phyloP scores from a whole-genome alignment of 2,329 filamentous ascomycete species.

The Huntiella omanensis region DNA sequence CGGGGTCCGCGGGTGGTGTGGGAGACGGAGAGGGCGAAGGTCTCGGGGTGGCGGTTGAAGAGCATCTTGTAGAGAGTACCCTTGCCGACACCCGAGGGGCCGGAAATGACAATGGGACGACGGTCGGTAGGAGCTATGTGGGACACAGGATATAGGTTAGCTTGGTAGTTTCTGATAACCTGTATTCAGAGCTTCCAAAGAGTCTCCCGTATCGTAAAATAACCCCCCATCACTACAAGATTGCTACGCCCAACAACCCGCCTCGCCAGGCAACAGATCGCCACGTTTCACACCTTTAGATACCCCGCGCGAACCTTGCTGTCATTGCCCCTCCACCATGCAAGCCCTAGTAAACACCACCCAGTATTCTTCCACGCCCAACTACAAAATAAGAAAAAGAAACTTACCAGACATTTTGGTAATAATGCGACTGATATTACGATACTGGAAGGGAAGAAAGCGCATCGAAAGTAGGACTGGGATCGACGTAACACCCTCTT shows the following conservation, averaged over 20 bases:
- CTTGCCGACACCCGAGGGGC: slow-evolving; percentile 65
- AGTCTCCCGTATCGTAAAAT: too few species aligned
- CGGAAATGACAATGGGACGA: slow-evolving; percentile 58
- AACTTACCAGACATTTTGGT: slow-evolving; percentile 9
- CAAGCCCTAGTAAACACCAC: too few species aligned
- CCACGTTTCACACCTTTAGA: too few species aligned
- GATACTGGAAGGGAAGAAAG: slow-evolving; percentile 4
- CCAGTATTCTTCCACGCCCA: not conserved
- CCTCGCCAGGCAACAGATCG: too few species aligned
- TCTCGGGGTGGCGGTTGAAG: slow-evolving; percentile 35
- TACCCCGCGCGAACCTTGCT: too few species aligned
- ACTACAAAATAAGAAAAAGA: not conserved
- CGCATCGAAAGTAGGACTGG: slow-evolving; percentile 1
- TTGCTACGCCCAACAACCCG: too few species aligned
- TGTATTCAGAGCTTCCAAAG: too few species aligned
- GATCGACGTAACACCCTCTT: too few species aligned
- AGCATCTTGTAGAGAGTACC: slow-evolving; percentile 60
- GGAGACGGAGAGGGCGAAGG: slow-evolving; percentile 37
- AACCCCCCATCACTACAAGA: too few species aligned
- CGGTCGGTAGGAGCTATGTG: slow-evolving; percentile 23
- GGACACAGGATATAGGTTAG: not conserved
- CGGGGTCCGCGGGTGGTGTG: slow-evolving; percentile 71
- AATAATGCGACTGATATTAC: slow-evolving; percentile 4
- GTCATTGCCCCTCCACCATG: too few species aligned
- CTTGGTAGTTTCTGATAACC: too few species aligned